Conservation (phyloP, 805 yeast species). For the Metschnikowia arizonensis region DNA sequence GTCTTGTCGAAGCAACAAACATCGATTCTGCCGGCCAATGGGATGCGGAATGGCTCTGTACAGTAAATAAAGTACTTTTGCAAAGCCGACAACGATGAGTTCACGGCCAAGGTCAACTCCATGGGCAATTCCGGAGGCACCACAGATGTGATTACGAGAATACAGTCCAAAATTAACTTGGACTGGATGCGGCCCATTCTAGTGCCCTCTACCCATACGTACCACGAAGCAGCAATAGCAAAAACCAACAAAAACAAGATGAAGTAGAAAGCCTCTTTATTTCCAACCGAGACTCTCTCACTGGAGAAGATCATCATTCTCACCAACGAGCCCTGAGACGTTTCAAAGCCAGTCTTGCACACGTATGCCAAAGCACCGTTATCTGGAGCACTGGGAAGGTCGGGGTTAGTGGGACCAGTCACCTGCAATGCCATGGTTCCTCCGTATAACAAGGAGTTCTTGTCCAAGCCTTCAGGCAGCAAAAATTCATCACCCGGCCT, state of each 20-base stretch:
- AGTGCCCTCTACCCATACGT: conserved; percentile 97
- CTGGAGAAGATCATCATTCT: conserved; percentile 97
- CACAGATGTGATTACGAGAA: conserved; percentile 91
- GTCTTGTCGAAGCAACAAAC: conserved; percentile 98
- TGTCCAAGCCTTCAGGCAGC: conserved; percentile 79
- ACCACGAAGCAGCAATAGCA: conserved; percentile 94
- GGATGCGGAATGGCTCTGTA: conserved; percentile 97
- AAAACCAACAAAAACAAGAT: conserved; percentile 84
- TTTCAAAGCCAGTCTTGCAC: conserved; percentile 94
- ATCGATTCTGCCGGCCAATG: conserved; percentile 95
- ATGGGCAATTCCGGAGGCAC: conserved; percentile 99
- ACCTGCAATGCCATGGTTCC: conserved; percentile 96
- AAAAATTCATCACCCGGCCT: conserved; percentile 70
- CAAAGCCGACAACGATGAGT: conserved; percentile 81
- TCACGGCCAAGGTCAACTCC: conserved; percentile 98
- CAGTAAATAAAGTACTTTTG: conserved; percentile 88
- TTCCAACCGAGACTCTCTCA: conserved; percentile 94
- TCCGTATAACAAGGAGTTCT: conserved; percentile 85
- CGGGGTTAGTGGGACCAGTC: conserved; percentile 55
- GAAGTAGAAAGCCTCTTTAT: conserved; percentile 88
- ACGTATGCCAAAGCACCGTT: conserved; percentile 88
- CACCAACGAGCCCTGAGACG: conserved; percentile 95
- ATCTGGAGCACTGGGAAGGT: conserved; percentile 73
- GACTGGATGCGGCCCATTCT: conserved; percentile 93
- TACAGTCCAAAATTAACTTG: conserved; percentile 90